Base-by-base conservation (phyloP, 805 yeast genomes). In the Saturnispora sanitii region DNA sequence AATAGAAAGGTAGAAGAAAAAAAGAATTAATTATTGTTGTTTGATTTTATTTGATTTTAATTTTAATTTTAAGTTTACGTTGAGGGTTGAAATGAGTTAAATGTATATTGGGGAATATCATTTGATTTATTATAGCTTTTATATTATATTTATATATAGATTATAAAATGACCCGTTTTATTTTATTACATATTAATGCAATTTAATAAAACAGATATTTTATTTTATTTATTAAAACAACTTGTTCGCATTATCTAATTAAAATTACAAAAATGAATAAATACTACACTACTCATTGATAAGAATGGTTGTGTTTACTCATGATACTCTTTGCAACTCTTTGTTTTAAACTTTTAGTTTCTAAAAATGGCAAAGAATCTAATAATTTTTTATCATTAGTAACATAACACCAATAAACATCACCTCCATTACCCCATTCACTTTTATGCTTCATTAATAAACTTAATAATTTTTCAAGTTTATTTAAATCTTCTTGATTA, bases 341-440 rank as follows among this genome's bases (percentile, higher is more conserved):
- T 27, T 39, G 37, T 15, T 39, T 23, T 33, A 35, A 39, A 6
- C 33, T 27, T 18, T 12, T 20, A 13, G 42, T 39, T 23, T 33
- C 19, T 15, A 39, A 28, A n/a, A 21, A 27, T 5, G 37, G 33
- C 15, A 39, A 15, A 6, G 37, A 27, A 15, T 28, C 17, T n/a
- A 27, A 26, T 8, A 39, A 21, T 16, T 21, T 19, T 12, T 33
- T 26, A 5, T 12, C 18, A n/a, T 20, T 33, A 11, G 61, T 55
- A 30, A 77, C 50, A 51, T 71, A 82, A 26, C 66, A 65, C 27
- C 65, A 63, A 54, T 73, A 82, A 4, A 81, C 62, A 0, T 73
- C 79, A 21, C 81, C 74, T 1, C 84, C 83, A 23, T 57, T 58
- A 17, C 64, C 58, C 81, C 82, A 80, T n/a, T n/a, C n/a, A 30